phyloP scores from a whole-genome alignment of 2,329 filamentous ascomycete genomes.

The Tolypocladium inflatum region DNA sequence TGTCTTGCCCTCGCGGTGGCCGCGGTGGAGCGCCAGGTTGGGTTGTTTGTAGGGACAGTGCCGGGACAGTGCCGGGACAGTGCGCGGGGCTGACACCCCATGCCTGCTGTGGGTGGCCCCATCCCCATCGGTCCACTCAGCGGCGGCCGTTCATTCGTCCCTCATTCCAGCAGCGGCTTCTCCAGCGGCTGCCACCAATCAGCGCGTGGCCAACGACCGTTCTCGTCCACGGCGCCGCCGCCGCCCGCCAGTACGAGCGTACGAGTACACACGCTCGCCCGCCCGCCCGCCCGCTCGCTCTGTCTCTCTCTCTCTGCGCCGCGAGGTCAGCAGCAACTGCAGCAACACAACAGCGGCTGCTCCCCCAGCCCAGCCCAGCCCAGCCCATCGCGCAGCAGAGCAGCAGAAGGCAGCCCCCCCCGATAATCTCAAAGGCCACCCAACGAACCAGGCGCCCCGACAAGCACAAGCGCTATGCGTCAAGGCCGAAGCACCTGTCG shows the following conservation, averaged over 20 bases:
- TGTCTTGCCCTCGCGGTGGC: slow-evolving; percentile 1
- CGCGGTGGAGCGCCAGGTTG: not conserved
- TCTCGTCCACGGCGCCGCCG: not conserved
- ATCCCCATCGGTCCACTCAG: not conserved
- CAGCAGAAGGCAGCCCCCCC: not conserved
- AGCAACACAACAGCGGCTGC: not conserved
- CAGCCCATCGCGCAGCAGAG: not conserved
- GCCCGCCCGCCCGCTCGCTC: not conserved
- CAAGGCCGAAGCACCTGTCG: slow-evolving; percentile 5
- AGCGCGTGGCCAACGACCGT: not conserved
- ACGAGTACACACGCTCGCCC: not conserved
- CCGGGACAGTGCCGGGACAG: not conserved
- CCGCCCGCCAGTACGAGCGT: not conserved
- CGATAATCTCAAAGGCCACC: not conserved
- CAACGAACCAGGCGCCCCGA: slow-evolving; percentile 1
- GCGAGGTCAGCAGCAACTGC: not conserved
- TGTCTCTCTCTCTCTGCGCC: not conserved
- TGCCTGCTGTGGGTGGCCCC: not conserved
- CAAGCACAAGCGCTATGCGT: slow-evolving; percentile 7
- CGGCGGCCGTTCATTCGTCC: not conserved
- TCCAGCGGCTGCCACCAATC: not conserved
- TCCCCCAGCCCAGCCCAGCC: not conserved
- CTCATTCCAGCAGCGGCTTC: slow-evolving; percentile 2
- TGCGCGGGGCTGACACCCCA: not conserved
- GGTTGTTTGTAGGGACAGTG: not conserved